A percentile compares a stretch with the other conserved stretches of the same genome.
Evolutionary conservation across 257 asterid species (phyloP).

Genomic region (Cordia subcordata): DNA sequence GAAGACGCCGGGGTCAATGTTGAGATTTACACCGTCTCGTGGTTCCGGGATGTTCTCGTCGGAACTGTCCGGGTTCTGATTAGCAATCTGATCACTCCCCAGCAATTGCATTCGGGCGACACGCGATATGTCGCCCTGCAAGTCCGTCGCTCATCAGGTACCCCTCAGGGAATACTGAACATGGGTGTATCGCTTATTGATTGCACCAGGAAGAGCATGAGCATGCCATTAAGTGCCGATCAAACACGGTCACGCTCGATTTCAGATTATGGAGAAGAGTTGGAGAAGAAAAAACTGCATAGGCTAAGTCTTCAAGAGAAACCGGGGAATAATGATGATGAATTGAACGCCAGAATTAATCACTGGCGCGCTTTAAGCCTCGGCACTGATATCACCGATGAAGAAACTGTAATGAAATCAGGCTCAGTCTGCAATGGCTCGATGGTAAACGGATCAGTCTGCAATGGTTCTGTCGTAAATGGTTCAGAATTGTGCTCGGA

Average conservation of each 20-base stretch:
- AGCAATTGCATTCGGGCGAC: not conserved
- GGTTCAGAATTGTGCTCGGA: constrained; percentile 66
- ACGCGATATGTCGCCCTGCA: constrained; percentile 64
- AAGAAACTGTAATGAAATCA: constrained; percentile 27
- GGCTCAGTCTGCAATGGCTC: constrained; percentile 28
- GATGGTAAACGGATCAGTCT: constrained; percentile 6
- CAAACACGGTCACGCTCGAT: not conserved
- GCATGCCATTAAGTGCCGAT: constrained; percentile 24
- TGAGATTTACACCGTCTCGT: constrained; percentile 56
- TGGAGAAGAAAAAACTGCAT: constrained; percentile 8
- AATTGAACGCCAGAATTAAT: constrained; percentile 23
- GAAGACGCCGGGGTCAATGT: constrained; percentile 36
- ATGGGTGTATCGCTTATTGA: constrained; percentile 59
- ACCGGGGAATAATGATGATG: not conserved
- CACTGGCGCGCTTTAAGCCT: constrained; percentile 42
- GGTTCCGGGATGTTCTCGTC: constrained; percentile 60
- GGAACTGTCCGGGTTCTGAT: constrained; percentile 50
- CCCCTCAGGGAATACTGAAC: constrained; percentile 80
- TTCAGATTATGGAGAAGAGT: constrained; percentile 6
- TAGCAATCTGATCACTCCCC: constrained; percentile 33
- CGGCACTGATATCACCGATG: constrained; percentile 27
- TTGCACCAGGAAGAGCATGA: constrained; percentile 31
- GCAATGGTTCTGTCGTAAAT: constrained; percentile 27
- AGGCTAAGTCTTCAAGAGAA: no score
- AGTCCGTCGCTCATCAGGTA: constrained; percentile 61